These are phyloP conservation scores for Candida verbasci DNA, from an alignment of 805 yeast genomes.

Conservation along the genomic window DNA sequence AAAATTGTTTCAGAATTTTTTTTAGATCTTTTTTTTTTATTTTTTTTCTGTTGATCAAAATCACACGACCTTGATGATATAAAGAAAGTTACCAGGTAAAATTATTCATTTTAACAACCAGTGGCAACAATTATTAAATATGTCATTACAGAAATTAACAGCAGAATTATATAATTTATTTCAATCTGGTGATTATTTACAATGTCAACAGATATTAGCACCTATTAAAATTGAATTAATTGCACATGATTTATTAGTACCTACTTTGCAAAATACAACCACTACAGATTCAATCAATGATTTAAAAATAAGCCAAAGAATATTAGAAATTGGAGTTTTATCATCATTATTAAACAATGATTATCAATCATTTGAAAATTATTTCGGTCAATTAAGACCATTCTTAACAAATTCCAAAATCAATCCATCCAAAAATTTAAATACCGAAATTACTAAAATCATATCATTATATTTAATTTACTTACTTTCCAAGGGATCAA, in stretches of 20 bases:
- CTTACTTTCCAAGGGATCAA: conserved; percentile 75
- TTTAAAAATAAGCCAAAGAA: conserved; percentile 71
- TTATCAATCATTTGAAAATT: conserved; percentile 64
- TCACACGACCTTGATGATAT: no score
- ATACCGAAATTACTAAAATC: conserved; percentile 52
- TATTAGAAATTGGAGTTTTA: conserved; percentile 85
- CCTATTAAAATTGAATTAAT: conserved; percentile 76
- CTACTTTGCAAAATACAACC: conserved; percentile 37
- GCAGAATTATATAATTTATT: conserved; percentile 64
- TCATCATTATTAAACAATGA: conserved; percentile 63
- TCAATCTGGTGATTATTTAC: conserved; percentile 54
- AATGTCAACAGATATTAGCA: conserved; percentile 60
- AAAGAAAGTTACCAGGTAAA: no score
- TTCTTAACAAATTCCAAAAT: conserved; percentile 54
- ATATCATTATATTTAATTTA: conserved; percentile 72
- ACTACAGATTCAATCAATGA: conserved; percentile 51
- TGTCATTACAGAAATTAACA: conserved; percentile 68
- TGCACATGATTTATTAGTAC: conserved; percentile 72
- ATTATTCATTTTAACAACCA: no score
- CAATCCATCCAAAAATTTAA: conserved; percentile 45
- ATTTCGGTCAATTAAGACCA: conserved; percentile 68
- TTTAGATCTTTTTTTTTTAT: not conserved
- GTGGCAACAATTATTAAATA: conserved; percentile 12
- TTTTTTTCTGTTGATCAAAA: no score
- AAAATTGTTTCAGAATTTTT: not conserved